Conservation (phyloP, 306 rosid genomes). For the Quercus dentata region DNA sequence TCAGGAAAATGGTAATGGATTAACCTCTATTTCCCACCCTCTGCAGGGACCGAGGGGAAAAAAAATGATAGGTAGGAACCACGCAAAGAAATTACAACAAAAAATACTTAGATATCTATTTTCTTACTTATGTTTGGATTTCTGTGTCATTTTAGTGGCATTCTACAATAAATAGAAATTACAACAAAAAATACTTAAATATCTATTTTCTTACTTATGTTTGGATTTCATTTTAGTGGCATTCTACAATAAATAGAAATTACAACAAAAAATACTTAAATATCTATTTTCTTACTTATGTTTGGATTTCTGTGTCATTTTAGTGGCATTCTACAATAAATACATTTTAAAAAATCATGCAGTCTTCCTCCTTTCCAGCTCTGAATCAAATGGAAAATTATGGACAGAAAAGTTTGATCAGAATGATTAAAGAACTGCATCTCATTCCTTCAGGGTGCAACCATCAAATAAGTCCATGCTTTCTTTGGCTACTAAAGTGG, state of each 20-base stretch:
- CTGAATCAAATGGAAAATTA: too few species aligned
- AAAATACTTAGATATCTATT: background rate
- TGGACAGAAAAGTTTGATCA: too few species aligned
- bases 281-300: background rate
- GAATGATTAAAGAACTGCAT: too few species aligned
- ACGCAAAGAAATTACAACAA: background rate
- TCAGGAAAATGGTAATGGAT: background rate
- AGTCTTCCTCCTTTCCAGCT: too few species aligned
- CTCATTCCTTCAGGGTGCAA: background rate
- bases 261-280: background rate
- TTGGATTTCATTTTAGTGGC: background rate
- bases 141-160: background rate
- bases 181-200: background rate
- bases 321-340: background rate
- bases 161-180: background rate
- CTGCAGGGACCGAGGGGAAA: background rate
- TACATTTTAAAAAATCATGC: background rate
- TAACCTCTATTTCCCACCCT: background rate
- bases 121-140: background rate
- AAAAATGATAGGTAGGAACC: background rate
- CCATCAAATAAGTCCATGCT: background rate
- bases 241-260: background rate
- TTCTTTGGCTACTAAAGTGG: background rate
- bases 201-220: background rate
- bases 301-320: background rate